Percentiles rank a stretch among this genome's conserved stretches.
These are phyloP conservation scores for Quercus glauca DNA, from an alignment of 306 rosid species.

Conservation along the genomic window DNA sequence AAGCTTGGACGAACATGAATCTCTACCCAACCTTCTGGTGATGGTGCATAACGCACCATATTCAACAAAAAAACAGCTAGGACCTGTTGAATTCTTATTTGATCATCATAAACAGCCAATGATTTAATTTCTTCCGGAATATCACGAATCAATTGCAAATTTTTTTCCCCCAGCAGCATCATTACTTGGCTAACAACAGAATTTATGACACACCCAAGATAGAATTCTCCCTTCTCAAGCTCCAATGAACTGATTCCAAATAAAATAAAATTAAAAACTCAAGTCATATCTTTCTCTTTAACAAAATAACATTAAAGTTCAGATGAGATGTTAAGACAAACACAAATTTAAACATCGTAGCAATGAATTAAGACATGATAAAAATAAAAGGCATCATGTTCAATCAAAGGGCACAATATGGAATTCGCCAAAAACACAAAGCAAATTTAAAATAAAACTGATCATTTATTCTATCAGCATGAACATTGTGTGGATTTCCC, in stretches of 20 bases:
- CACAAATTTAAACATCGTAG: neutral
- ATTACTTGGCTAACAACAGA: constrained; percentile 99
- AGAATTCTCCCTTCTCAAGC: constrained; percentile 84
- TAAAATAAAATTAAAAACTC: constrained; percentile 26
- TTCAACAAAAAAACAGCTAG: constrained; percentile 88
- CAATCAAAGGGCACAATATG: neutral
- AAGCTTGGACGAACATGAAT: constrained; percentile 76
- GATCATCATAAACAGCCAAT: constrained; percentile 89
- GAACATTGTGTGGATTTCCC: neutral
- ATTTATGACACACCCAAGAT: constrained; percentile 84
- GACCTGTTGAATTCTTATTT: constrained; percentile 87
- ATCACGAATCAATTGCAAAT: constrained; percentile 88
- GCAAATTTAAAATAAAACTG: neutral
- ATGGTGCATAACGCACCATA: constrained; percentile 86
- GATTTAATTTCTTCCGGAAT: constrained; percentile 97
- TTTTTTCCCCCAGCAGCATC: constrained; percentile 82
- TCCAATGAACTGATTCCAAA: constrained; percentile 66
- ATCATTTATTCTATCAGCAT: neutral
- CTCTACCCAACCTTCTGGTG: constrained; percentile 98
- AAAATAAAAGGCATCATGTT: neutral
- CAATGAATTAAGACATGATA: neutral
- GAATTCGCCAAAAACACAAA: neutral
- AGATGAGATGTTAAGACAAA: constrained; percentile 20
- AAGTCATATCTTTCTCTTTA: constrained; percentile 22
- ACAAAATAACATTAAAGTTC: constrained; percentile 15